Base-by-base conservation (phyloP, 1,284 basidiomycete species). In the Cerrena zonata region DNA sequence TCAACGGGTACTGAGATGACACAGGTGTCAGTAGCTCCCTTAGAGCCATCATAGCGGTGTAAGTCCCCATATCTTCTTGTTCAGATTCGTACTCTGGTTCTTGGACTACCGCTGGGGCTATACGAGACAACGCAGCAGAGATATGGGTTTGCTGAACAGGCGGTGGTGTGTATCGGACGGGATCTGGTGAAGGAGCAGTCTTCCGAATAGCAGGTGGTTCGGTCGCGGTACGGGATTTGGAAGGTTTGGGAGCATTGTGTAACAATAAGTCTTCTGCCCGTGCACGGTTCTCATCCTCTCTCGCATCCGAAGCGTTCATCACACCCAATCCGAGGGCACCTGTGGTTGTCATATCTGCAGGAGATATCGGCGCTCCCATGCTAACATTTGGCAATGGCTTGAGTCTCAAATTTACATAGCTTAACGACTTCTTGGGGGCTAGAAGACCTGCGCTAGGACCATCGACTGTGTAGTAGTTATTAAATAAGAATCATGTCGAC, bases 351-450 rank as follows among this genome's bases (percentile, higher is more conserved):
- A 27, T 45, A 13, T 45, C 30, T 24, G 15, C 21, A 7, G 55
- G 59, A 10, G 58, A 59, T 12, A 60, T 27, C 3, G 62, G 53
- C 7, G 60, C 50, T 1, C 60, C 63, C 24, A 61, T 53, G 48
- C 53, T 61, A 25, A 61, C 48, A 48, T 61, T 61, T 5, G 65
- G 65, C 4, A 66, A 53, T 10, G 59, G 58, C 22, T 62, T 61
- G 19, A 66, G 49, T 2, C 56, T 62, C 1, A 66, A 55, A 44
- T 64, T 63, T 46, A 66, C 64, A 49, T 62, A 60, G 47, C 62
- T 64, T 15, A 66, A 52, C 42, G 62, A 64, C 56, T 65, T 66
- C 48, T 62, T 56, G 27, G 60, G n/a, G n/a, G n/a, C n/a, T n/a
- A n/a, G n/a, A n/a, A n/a, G n/a, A n/a, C n/a, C n/a, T n/a, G 56